Evolutionary conservation across 768 basidiomycete genomes (phyloP).

Genomic region (Antrodiella citrinella): DNA sequence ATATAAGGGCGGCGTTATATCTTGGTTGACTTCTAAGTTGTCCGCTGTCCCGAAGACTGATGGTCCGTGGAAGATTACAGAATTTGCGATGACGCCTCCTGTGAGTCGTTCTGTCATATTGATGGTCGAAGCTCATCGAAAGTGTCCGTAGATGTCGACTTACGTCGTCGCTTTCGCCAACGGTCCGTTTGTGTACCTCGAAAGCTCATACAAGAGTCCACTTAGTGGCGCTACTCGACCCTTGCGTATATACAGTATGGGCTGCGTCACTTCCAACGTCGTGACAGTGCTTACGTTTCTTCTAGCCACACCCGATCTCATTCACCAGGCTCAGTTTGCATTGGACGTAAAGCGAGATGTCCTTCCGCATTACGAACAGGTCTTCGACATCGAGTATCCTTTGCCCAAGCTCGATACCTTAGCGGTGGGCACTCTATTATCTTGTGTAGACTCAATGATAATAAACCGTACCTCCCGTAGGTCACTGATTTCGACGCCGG

Average conservation of each 20-base stretch:
- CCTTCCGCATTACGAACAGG: conserved; percentile 83
- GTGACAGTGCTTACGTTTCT: conserved; percentile 1
- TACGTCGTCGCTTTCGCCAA: conserved; percentile 88
- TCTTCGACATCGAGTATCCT: conserved; percentile 89
- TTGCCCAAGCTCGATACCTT: conserved; percentile 93
- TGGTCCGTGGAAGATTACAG: conserved; percentile 69
- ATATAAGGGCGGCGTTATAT: conserved; percentile 8
- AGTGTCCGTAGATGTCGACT: conserved; percentile 55
- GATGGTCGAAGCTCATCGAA: no score
- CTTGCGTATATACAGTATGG: conserved; percentile 70
- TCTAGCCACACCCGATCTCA: conserved; percentile 65
- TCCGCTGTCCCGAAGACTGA: conserved; percentile 30
- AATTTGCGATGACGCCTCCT: conserved; percentile 73
- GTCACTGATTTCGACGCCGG: conserved; percentile 87
- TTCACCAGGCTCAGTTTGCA: conserved; percentile 78
- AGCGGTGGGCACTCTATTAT: conserved; percentile 41
- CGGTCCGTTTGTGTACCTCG: conserved; percentile 66
- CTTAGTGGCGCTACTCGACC: conserved; percentile 75
- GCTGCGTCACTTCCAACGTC: conserved; percentile 6
- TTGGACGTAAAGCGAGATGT: conserved; percentile 80
- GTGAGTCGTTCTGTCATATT: conserved; percentile 25
- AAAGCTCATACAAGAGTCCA: conserved; percentile 71
- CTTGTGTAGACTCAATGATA: neutral
- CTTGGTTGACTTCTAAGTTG: conserved; percentile 26
- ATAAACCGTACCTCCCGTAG: conserved; percentile 1